These are phyloP conservation scores for Trichocladium uniseriatum DNA, from an alignment of 495 filamentous ascomycete genomes.

Conservation along the genomic window DNA sequence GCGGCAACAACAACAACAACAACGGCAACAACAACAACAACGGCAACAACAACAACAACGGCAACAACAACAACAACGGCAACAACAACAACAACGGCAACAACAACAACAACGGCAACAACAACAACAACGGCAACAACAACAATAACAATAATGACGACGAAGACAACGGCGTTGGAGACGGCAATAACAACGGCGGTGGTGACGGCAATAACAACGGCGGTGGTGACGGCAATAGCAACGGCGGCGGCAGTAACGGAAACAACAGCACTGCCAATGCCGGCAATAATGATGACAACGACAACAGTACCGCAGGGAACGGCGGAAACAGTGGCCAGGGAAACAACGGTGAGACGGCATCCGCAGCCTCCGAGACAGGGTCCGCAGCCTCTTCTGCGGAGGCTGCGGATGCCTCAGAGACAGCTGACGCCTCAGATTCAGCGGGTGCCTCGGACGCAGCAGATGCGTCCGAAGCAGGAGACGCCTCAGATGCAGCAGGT, in stretches of 20 bases:
- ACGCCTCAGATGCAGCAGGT: background rate
- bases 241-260: conserved; percentile 14
- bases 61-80: background rate
- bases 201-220: background rate
- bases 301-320: too few relatives aligned
- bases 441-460: too few relatives aligned
- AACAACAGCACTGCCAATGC: conserved; percentile 12
- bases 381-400: background rate
- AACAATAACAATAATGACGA: background rate
- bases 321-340: background rate
- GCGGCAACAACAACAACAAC: background rate
- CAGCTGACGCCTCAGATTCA: background rate
- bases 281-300: background rate
- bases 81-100: too few relatives aligned
- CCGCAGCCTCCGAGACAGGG: background rate
- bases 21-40: background rate
- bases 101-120: too few relatives aligned
- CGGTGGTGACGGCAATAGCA: conserved; percentile 11
- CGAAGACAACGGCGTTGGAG: background rate
- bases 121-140: too few relatives aligned
- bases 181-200: background rate
- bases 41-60: background rate
- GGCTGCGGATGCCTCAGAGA: background rate
- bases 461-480: too few relatives aligned
- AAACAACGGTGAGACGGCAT: background rate